Evolutionary conservation across 306 rosid species (phyloP).

Genomic region (Pyrus communis): DNA sequence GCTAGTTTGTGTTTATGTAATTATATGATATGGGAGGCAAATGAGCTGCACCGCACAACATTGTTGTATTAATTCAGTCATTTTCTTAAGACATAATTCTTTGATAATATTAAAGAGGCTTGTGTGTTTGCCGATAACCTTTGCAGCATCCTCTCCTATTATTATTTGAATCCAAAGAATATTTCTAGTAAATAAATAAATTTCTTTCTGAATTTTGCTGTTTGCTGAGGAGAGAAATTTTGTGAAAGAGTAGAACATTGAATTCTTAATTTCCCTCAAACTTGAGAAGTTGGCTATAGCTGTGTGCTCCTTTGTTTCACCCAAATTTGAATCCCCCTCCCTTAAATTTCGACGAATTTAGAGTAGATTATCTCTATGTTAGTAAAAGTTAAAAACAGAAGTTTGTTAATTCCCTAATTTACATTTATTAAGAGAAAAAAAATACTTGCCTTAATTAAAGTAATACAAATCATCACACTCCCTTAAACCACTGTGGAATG

Average conservation of each 20-base stretch:
- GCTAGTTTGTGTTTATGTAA: background rate
- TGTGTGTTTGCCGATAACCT: too few relatives aligned
- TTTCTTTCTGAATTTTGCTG: too few relatives aligned
- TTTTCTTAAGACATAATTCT: background rate
- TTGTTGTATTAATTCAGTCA: background rate
- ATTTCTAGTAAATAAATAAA: too few relatives aligned
- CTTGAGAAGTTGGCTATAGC: background rate
- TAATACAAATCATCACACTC: too few relatives aligned
- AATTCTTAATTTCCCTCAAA: background rate
- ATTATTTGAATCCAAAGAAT: too few relatives aligned
- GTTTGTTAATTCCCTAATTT: background rate
- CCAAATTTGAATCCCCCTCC: background rate
- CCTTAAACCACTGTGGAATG: too few relatives aligned
- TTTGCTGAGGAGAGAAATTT: too few relatives aligned
- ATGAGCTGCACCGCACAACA: background rate
- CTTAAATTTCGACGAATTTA: too few relatives aligned
- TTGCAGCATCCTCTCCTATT: too few relatives aligned
- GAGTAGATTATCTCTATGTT: background rate
- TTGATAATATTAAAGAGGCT: background rate
- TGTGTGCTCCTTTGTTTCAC: background rate
- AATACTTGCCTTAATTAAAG: background rate
- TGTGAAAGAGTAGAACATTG: background rate
- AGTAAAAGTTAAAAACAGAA: background rate
- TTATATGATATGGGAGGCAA: background rate
- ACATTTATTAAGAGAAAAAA: background rate